A percentile compares a stretch with the other conserved stretches of the same genome.
Conservation (phyloP, 1,284 basidiomycete genomes). For the Leccinum pallidistipes region DNA sequence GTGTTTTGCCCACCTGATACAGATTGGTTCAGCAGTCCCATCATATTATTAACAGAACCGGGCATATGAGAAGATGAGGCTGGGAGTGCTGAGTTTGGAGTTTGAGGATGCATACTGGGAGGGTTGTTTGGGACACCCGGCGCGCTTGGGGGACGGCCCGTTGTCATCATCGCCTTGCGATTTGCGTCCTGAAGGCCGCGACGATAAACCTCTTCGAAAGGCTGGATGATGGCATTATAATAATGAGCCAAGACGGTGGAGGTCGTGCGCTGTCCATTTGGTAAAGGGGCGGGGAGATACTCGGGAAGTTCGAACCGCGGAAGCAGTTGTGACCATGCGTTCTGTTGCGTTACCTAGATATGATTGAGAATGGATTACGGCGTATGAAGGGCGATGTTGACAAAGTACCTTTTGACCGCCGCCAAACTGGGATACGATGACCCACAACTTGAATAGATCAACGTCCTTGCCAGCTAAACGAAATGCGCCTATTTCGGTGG, state of each 20-base stretch:
- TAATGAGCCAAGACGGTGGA: constrained; percentile 52
- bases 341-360: constrained; percentile 37
- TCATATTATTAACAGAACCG: constrained; percentile 26
- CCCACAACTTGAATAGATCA: constrained; percentile 72
- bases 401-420: constrained; percentile 56
- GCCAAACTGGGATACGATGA: constrained; percentile 53
- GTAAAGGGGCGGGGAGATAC: constrained; percentile 45
- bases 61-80: constrained; percentile 25
- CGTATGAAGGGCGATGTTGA: constrained; percentile 5
- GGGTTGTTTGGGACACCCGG: constrained; percentile 18
- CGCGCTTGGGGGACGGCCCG: constrained; percentile 29
- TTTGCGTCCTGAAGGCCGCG: constrained; percentile 54
- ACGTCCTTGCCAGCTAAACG: constrained; percentile 77
- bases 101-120: constrained; percentile 16
- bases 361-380: constrained; percentile 6
- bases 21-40: constrained; percentile 33
- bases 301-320: constrained; percentile 66
- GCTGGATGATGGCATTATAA: constrained; percentile 59
- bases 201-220: constrained; percentile 69
- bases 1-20: constrained; percentile 20
- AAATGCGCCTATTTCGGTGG: constrained; percentile 56
- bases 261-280: constrained; percentile 48
- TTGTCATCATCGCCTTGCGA: constrained; percentile 46
- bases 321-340: constrained; percentile 53
- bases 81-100: constrained; percentile 11